These are phyloP conservation scores for Zymoseptoria ardabiliae DNA, from an alignment of 2,329 filamentous ascomycete genomes.

Conservation along the genomic window DNA sequence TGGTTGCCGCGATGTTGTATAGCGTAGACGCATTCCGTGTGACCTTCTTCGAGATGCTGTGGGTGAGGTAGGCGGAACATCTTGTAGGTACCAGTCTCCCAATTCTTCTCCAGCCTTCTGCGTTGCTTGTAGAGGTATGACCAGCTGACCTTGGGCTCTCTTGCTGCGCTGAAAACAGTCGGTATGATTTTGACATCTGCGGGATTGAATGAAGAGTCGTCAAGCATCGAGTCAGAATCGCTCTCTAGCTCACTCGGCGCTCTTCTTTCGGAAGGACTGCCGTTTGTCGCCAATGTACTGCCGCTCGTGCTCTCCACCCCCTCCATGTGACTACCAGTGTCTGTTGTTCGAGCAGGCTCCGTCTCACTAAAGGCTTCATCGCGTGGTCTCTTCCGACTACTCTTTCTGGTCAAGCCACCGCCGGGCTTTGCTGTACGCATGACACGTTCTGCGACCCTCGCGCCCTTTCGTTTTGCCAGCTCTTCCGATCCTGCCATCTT, in stretches of 20 bases:
- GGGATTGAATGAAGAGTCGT: background rate
- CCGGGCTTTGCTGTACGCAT: conserved; percentile 57
- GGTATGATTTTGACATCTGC: conserved; percentile 9
- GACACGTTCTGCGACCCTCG: conserved; percentile 32
- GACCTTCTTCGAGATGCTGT: conserved; percentile 69
- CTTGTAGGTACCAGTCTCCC: conserved; percentile 71
- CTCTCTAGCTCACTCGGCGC: conserved; percentile 5
- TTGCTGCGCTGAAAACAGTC: conserved; percentile 9
- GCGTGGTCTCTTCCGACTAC: conserved; percentile 25
- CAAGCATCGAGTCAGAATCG: conserved; percentile 1
- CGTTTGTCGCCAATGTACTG: background rate
- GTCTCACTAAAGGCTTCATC: conserved; percentile 29
- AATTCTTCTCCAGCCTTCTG: conserved; percentile 78
- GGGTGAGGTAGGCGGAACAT: conserved; percentile 92
- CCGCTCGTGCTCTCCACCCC: conserved; percentile 11
- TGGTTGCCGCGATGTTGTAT: conserved; percentile 81
- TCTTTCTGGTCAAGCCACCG: conserved; percentile 31
- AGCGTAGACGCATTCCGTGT: conserved; percentile 89
- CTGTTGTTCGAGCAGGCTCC: conserved; percentile 12
- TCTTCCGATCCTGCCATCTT: conserved; percentile 21
- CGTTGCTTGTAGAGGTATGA: conserved; percentile 88
- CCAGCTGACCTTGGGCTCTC: conserved; percentile 70
- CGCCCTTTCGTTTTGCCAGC: conserved; percentile 11
- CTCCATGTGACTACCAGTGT: conserved; percentile 12
- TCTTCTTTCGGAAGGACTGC: background rate